These are phyloP conservation scores for Antrodiella citrinella DNA, from an alignment of 768 basidiomycete genomes.

Conservation along the genomic window DNA sequence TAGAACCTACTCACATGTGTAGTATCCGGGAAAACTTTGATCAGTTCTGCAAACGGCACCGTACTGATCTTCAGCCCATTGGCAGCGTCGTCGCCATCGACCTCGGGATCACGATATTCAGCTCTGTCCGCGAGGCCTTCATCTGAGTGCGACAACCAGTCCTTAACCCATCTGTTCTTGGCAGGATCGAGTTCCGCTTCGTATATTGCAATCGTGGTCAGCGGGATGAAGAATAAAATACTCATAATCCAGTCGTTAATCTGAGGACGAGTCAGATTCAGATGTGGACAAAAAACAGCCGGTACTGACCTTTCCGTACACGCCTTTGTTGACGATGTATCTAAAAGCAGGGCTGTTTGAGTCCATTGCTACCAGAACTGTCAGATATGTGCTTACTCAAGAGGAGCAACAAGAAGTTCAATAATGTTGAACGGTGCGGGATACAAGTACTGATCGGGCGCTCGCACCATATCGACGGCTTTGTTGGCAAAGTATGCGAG, in stretches of 20 bases:
- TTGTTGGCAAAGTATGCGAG: constrained; percentile 87
- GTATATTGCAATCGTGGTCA: constrained; percentile 64
- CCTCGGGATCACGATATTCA: constrained; percentile 48
- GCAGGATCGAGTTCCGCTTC: constrained; percentile 50
- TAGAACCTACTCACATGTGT: constrained; percentile 46
- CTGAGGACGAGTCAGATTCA: constrained; percentile 24
- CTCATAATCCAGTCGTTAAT: constrained; percentile 77
- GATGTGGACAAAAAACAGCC: neutral
- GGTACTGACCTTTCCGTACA: constrained; percentile 51
- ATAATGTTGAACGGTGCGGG: constrained; percentile 91
- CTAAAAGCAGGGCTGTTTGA: too few relatives aligned
- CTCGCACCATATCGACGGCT: constrained; percentile 77
- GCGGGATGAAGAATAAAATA: constrained; percentile 73
- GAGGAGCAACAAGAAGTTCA: constrained; percentile 73
- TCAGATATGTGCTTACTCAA: constrained; percentile 71
- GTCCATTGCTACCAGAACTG: too few relatives aligned
- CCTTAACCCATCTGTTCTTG: constrained; percentile 55
- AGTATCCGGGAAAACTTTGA: constrained; percentile 68
- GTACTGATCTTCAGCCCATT: constrained; percentile 59
- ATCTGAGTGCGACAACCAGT: constrained; percentile 56
- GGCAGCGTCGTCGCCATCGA: constrained; percentile 45
- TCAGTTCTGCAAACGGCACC: constrained; percentile 59
- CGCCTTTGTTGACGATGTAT: constrained; percentile 35
- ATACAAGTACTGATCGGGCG: constrained; percentile 79
- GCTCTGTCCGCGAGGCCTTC: constrained; percentile 51